Evolutionary conservation across 2,329 filamentous ascomycete species (phyloP).

Genomic region (Aspergillus caelatus): DNA sequence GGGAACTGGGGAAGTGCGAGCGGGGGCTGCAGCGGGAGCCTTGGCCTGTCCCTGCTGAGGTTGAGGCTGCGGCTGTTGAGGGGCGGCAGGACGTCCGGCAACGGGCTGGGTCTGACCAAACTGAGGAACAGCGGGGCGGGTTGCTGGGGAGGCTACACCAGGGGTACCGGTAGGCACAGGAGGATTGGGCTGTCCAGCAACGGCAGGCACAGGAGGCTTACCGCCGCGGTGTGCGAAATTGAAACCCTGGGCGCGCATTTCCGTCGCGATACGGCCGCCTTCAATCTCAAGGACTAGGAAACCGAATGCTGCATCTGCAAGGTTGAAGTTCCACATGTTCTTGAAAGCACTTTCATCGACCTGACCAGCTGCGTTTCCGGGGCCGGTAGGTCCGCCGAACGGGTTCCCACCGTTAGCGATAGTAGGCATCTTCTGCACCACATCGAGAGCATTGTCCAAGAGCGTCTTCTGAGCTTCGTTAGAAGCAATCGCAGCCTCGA

Average conservation of each 20-base stretch:
- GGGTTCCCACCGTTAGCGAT: constrained; percentile 95
- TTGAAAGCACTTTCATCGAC: constrained; percentile 99
- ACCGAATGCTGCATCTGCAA: constrained; percentile 95
- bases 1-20: constrained; percentile 45
- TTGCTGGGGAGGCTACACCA: constrained; percentile 39
- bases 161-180: constrained; percentile 27
- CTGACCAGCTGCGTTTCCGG: constrained; percentile 72
- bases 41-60: constrained; percentile 34
- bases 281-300: constrained; percentile 95
- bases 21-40: constrained; percentile 29
- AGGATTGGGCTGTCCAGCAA: constrained; percentile 25
- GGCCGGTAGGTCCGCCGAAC: constrained; percentile 82
- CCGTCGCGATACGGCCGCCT: constrained; percentile 91
- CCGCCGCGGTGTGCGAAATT: constrained; percentile 96
- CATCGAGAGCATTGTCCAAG: constrained; percentile 83
- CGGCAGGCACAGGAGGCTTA: constrained; percentile 63
- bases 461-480: constrained; percentile 94
- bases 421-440: constrained; percentile 97
- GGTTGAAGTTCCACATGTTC: constrained; percentile 99
- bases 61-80: constrained; percentile 30
- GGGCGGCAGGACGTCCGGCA: constrained; percentile 25
- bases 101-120: constrained; percentile 45
- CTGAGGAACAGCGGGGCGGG: constrained; percentile 41
- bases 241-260: constrained; percentile 98
- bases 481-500: constrained; percentile 88